Conservation (phyloP, 73 alveolate species). For the Paraurostyla sp. region DNA sequence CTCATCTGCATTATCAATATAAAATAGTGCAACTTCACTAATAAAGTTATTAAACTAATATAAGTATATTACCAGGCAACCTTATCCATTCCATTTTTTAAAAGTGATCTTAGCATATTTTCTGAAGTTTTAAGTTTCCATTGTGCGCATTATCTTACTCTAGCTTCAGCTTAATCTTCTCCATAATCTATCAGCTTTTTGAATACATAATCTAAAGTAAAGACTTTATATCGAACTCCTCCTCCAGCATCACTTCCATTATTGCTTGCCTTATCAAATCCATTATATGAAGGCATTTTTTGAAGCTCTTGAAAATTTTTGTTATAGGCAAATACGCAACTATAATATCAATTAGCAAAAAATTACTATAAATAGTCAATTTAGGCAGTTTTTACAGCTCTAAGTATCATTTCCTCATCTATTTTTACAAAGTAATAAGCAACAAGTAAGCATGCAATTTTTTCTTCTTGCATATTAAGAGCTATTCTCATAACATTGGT, state of each 20-base stretch:
- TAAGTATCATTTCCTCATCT: slow-evolving; percentile 65
- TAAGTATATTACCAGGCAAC: slow-evolving; percentile 62
- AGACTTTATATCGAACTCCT: not conserved
- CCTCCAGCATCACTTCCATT: not conserved
- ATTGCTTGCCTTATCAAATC: not conserved
- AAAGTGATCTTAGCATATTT: slow-evolving; percentile 44
- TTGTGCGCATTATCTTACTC: slow-evolving; percentile 59
- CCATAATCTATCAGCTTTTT: slow-evolving; percentile 60
- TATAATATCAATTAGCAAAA: not conserved
- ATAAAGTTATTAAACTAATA: not conserved
- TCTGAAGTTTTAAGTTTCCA: slow-evolving; percentile 67
- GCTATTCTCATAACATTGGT: slow-evolving; percentile 71
- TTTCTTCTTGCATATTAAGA: slow-evolving; percentile 68
- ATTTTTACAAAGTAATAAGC: slow-evolving; percentile 31
- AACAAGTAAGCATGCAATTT: slow-evolving; percentile 60
- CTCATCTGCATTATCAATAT: slow-evolving; percentile 54
- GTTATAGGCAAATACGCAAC: slow-evolving; percentile 65
- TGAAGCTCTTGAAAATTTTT: slow-evolving; percentile 44
- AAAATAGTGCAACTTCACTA: slow-evolving; percentile 50
- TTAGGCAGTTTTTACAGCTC: slow-evolving; percentile 62
- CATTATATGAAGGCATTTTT: slow-evolving; percentile 10
- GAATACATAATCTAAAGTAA: slow-evolving; percentile 48
- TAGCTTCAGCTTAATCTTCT: slow-evolving; percentile 46
- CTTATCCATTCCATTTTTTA: slow-evolving; percentile 58
- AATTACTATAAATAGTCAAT: slow-evolving; percentile 55